Evolutionary conservation across 164 flowering plant genomes (phyloP).

Genomic region (Dillenia turbinata): DNA sequence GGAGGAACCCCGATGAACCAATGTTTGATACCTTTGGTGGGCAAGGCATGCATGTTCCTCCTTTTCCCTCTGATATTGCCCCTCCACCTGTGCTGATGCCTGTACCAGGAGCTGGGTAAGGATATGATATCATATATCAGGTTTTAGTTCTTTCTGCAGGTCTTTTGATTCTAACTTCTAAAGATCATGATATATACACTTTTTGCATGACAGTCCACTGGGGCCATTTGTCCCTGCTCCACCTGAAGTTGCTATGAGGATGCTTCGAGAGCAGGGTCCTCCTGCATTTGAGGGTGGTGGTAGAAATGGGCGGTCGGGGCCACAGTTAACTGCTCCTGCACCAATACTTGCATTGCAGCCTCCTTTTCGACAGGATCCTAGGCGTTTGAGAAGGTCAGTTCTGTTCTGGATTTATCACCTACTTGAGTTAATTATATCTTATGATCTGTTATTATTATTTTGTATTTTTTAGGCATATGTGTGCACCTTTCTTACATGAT

Average conservation of each 20-base stretch:
- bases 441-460: not conserved
- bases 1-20: constrained; percentile 60
- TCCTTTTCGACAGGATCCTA: constrained; percentile 85
- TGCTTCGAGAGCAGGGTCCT: constrained; percentile 89
- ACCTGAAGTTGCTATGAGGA: constrained; percentile 97
- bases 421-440: not conserved
- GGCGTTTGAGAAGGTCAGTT: constrained; percentile 79
- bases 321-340: constrained; percentile 52
- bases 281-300: constrained; percentile 70
- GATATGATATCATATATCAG: not conserved
- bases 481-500: too few species aligned
- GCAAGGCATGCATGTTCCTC: constrained; percentile 61
- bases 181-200: too few species aligned
- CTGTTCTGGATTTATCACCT: not conserved
- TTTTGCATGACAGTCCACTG: constrained; percentile 59
- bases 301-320: constrained; percentile 62
- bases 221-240: constrained; percentile 99
- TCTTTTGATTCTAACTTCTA: too few species aligned
- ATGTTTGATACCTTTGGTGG: constrained; percentile 78
- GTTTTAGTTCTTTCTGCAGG: too few species aligned
- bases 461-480: not conserved
- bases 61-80: constrained; percentile 79
- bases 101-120: constrained; percentile 99
- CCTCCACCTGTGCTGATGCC: constrained; percentile 98
- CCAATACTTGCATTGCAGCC: constrained; percentile 66